A percentile compares a stretch with the other conserved stretches of the same genome.
Conservation (phyloP, 495 filamentous ascomycete genomes). For the Amorphotheca resinae region DNA sequence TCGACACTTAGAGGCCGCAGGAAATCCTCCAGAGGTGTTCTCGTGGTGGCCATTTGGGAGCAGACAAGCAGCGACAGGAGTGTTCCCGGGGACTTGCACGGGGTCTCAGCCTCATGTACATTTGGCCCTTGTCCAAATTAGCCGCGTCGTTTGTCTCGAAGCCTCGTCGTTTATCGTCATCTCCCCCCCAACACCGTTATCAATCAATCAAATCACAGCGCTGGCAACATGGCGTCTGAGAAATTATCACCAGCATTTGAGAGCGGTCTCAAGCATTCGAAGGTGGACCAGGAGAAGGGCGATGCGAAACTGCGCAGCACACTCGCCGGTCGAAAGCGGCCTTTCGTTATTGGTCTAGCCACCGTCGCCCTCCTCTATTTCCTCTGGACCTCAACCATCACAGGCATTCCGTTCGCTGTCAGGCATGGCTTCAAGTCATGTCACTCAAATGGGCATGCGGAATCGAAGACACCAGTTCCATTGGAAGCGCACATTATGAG, state of each 20-base stretch:
- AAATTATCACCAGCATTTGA: conserved; percentile 1
- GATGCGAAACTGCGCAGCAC: conserved; percentile 3
- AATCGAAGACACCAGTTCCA: conserved; percentile 36
- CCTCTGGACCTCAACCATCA: conserved; percentile 2
- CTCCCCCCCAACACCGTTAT: too few species aligned
- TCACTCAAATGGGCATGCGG: not conserved
- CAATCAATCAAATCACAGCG: too few species aligned
- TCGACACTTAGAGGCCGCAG: conserved; percentile 33
- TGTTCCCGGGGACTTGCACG: too few species aligned
- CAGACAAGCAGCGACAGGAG: not conserved
- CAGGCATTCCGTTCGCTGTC: not conserved
- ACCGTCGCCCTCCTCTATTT: conserved; percentile 15
- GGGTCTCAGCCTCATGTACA: not conserved
- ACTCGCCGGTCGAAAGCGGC: conserved; percentile 5
- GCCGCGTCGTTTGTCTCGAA: not conserved
- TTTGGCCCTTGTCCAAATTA: not conserved
- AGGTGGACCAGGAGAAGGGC: conserved; percentile 8
- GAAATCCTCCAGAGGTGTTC: conserved; percentile 27
- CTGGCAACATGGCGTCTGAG: conserved; percentile 8
- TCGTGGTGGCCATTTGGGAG: conserved; percentile 19
- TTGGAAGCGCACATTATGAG: conserved; percentile 90
- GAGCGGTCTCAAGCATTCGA: conserved; percentile 4
- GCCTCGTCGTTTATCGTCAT: conserved; percentile 9
- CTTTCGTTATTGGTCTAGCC: conserved; percentile 8
- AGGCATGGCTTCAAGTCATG: too few species aligned